These are phyloP conservation scores for Rhexocercosporidium sp. DNA, from an alignment of 2,329 filamentous ascomycete genomes.

Conservation along the genomic window DNA sequence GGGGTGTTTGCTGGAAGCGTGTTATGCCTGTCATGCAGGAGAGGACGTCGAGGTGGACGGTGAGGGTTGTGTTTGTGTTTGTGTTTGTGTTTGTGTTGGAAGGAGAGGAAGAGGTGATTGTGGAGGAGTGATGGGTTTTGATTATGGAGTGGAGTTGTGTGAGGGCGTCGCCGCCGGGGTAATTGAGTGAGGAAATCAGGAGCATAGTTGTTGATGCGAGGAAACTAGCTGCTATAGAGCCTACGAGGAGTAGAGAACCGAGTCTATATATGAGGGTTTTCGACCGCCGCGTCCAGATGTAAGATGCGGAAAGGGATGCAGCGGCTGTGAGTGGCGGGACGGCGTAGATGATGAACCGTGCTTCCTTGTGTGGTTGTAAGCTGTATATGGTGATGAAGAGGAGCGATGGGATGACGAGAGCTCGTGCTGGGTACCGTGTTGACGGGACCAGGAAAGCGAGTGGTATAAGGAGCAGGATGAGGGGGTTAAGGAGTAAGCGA, in stretches of 20 bases:
- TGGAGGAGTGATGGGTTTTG: slow-evolving; percentile 23
- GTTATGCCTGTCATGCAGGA: slow-evolving; percentile 75
- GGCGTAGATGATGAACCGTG: slow-evolving; percentile 90
- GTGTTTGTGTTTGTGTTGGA: not conserved
- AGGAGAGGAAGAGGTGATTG: too few relatives aligned
- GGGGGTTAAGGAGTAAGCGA: slow-evolving; percentile 81
- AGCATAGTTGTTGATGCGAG: slow-evolving; percentile 70
- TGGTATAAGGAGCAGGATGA: slow-evolving; percentile 61
- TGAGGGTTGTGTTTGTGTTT: slow-evolving; percentile 39
- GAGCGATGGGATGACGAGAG: slow-evolving; percentile 68
- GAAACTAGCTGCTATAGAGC: slow-evolving; percentile 66
- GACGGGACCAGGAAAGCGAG: slow-evolving; percentile 55
- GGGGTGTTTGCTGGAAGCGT: slow-evolving; percentile 58
- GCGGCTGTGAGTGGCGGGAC: slow-evolving; percentile 81
- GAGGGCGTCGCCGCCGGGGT: slow-evolving; percentile 87
- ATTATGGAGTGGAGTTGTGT: slow-evolving; percentile 51
- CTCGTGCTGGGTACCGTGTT: slow-evolving; percentile 49
- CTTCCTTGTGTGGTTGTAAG: slow-evolving; percentile 91
- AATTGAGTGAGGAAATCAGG: slow-evolving; percentile 84
- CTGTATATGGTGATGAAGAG: slow-evolving; percentile 83
- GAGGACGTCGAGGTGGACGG: slow-evolving; percentile 68
- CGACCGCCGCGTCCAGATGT: slow-evolving; percentile 67
- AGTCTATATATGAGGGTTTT: slow-evolving; percentile 64
- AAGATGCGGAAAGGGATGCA: slow-evolving; percentile 74
- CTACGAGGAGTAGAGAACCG: slow-evolving; percentile 58